Evolutionary conservation across 208 protist genomes (phyloP).

Genomic region (Crithidia acanthocephali): DNA sequence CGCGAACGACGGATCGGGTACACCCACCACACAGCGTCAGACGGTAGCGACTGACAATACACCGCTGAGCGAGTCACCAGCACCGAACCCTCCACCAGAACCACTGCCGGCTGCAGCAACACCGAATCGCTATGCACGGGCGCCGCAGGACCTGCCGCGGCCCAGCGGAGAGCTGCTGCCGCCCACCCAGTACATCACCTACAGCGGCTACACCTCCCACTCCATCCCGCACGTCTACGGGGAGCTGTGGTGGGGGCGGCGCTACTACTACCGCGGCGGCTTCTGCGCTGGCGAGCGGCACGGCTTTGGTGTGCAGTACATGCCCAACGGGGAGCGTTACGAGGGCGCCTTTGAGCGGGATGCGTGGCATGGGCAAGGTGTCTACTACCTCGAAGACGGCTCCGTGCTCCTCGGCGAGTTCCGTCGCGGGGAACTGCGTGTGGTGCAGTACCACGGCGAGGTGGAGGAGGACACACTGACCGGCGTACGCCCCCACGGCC

Average conservation of each 20-base stretch:
- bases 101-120: background rate
- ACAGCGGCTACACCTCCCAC: constrained; percentile 73
- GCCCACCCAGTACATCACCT: constrained; percentile 53
- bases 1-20: background rate
- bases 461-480: constrained; percentile 39
- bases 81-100: background rate
- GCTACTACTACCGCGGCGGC: constrained; percentile 64
- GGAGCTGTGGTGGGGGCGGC: constrained; percentile 75
- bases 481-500: constrained; percentile 57
- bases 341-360: constrained; percentile 63
- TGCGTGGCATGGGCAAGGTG: constrained; percentile 61
- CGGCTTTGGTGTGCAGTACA: constrained; percentile 69
- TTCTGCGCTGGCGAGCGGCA: constrained; percentile 65
- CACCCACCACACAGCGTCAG: background rate
- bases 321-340: constrained; percentile 74
- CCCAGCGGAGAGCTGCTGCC: constrained; percentile 23
- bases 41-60: background rate
- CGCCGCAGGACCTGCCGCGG: background rate
- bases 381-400: constrained; percentile 77
- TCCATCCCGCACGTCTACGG: constrained; percentile 79
- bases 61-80: background rate
- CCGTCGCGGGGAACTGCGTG: constrained; percentile 39
- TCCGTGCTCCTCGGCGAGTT: constrained; percentile 70
- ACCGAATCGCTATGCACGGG: background rate
- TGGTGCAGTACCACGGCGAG: constrained; percentile 76